Conservation (phyloP, 2,329 filamentous ascomycete species). For the Didymella exigua region DNA sequence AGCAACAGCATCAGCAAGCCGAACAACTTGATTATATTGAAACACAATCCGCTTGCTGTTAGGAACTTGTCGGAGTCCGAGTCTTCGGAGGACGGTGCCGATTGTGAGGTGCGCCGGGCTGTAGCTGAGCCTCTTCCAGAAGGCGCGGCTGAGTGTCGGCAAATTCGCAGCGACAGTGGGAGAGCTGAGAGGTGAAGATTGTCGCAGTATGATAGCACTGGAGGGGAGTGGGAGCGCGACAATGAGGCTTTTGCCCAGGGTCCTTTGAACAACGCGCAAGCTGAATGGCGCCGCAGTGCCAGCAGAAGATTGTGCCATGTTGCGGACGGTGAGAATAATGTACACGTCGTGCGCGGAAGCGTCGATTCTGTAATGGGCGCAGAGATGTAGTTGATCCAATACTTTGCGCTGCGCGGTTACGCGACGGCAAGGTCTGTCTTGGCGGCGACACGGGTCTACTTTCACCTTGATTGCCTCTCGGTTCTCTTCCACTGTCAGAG, state of each 20-base stretch:
- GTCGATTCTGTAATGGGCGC: background rate
- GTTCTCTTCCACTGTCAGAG: background rate
- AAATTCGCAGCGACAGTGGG: background rate
- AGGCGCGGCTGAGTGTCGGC: constrained; percentile 1
- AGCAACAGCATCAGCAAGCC: constrained; percentile 4
- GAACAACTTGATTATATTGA: background rate
- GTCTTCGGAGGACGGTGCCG: background rate
- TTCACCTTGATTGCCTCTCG: background rate
- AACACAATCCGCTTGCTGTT: constrained; percentile 2
- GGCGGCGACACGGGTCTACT: background rate
- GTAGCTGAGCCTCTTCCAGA: background rate
- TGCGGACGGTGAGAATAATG: background rate
- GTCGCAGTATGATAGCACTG: background rate
- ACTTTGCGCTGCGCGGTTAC: background rate
- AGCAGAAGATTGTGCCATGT: background rate
- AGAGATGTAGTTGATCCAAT: background rate
- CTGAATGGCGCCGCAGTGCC: background rate
- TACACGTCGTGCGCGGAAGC: background rate
- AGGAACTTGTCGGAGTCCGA: constrained; percentile 8
- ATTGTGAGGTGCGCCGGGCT: background rate
- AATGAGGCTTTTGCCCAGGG: background rate
- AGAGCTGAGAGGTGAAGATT: background rate
- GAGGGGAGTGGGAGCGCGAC: constrained; percentile 3
- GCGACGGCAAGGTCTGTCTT: constrained; percentile 1
- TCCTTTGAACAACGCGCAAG: background rate